These are phyloP conservation scores for Gnomoniopsis sp. DNA, from an alignment of 2,329 filamentous ascomycete species.

Conservation along the genomic window DNA sequence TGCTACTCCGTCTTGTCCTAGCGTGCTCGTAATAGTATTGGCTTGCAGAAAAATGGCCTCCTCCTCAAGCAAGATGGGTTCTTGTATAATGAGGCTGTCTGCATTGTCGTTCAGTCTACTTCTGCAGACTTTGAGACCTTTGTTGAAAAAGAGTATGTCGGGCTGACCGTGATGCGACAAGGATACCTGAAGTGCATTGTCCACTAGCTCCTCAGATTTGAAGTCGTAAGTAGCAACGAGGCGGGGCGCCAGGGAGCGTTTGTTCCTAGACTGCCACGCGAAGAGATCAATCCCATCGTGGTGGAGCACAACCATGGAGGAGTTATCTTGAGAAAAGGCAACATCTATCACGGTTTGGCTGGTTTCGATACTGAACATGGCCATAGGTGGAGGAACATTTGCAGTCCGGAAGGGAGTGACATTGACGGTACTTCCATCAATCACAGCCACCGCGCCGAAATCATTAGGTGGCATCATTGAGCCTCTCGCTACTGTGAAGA, in stretches of 20 bases:
- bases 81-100: conserved; percentile 17
- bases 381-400: conserved; percentile 91
- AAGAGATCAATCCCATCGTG: conserved; percentile 64
- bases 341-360: conserved; percentile 68
- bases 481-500: conserved; percentile 65
- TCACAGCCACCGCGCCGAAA: conserved; percentile 73
- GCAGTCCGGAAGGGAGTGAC: conserved; percentile 80
- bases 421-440: conserved; percentile 78
- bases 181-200: conserved; percentile 32
- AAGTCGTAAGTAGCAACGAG: conserved; percentile 39
- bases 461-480: conserved; percentile 70
- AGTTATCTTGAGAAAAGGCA: conserved; percentile 64
- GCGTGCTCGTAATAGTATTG: not conserved
- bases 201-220: conserved; percentile 25
- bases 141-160: conserved; percentile 28
- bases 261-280: conserved; percentile 61
- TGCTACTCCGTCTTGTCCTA: conserved; percentile 1
- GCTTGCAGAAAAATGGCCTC: conserved; percentile 11
- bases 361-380: conserved; percentile 68
- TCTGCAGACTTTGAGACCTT: conserved; percentile 20
- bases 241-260: conserved; percentile 43
- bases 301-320: conserved; percentile 70
- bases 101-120: conserved; percentile 14
- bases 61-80: conserved; percentile 19
- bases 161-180: conserved; percentile 27